Evolutionary conservation across 257 asterid genomes (phyloP).

Genomic region (Salvia splendens): DNA sequence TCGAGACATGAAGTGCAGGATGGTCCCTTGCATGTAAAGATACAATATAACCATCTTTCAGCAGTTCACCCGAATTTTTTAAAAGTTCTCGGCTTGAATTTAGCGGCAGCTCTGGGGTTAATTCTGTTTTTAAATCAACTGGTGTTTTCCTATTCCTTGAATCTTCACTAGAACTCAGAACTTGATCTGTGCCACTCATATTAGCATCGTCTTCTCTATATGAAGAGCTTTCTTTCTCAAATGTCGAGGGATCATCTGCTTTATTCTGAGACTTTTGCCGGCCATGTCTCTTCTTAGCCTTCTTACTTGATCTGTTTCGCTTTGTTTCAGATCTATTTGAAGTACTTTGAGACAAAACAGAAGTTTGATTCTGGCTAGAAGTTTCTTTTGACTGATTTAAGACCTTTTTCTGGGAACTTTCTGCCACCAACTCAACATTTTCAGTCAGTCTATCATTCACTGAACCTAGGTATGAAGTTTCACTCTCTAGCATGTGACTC

Average conservation of each 20-base stretch:
- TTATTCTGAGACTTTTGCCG: slow-evolving; percentile 86
- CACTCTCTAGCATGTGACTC: slow-evolving; percentile 46
- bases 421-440: slow-evolving; percentile 55
- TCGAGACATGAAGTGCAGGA: slow-evolving; percentile 77
- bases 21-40: slow-evolving; percentile 78
- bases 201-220: slow-evolving; percentile 85
- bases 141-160: slow-evolving; percentile 65
- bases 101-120: slow-evolving; percentile 51
- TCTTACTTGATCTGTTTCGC: slow-evolving; percentile 92
- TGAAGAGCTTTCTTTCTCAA: slow-evolving; percentile 75
- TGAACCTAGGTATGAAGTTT: slow-evolving; percentile 60
- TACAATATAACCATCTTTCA: slow-evolving; percentile 85
- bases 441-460: slow-evolving; percentile 50
- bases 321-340: slow-evolving; percentile 71
- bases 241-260: slow-evolving; percentile 61
- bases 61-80: slow-evolving; percentile 60
- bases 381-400: slow-evolving; percentile 57
- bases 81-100: slow-evolving; percentile 51
- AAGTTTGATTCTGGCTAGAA: slow-evolving; percentile 62
- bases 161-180: slow-evolving; percentile 82
- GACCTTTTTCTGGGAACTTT: slow-evolving; percentile 72
- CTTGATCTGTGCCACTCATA: slow-evolving; percentile 92
- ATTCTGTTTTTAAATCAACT: slow-evolving; percentile 57
- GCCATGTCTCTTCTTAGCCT: slow-evolving; percentile 91
- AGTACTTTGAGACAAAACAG: slow-evolving; percentile 57